Percentiles rank a stretch among this genome's conserved stretches.
These are phyloP conservation scores for Gremmenia infestans DNA, from an alignment of 2,329 filamentous ascomycete genomes.

Conservation along the genomic window DNA sequence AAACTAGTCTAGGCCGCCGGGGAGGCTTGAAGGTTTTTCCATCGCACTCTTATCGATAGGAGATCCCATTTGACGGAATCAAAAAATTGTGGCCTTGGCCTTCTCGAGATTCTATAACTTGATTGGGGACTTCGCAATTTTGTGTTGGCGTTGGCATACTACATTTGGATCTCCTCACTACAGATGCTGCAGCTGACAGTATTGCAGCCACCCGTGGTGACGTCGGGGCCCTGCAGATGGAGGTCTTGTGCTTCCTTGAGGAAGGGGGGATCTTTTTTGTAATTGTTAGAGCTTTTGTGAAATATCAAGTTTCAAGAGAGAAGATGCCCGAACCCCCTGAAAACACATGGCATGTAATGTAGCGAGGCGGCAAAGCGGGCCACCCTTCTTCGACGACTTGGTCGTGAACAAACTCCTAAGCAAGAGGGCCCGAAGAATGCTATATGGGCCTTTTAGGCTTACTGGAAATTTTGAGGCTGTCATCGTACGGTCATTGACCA, in stretches of 20 bases:
- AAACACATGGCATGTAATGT: background rate
- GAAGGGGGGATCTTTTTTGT: slow-evolving; percentile 1
- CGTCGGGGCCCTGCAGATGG: slow-evolving; percentile 26
- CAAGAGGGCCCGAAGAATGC: background rate
- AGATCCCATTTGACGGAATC: background rate
- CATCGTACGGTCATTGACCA: too few relatives aligned
- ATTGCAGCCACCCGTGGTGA: slow-evolving; percentile 23
- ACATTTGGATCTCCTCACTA: slow-evolving; percentile 1
- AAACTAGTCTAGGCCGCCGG: background rate
- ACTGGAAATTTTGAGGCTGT: too few relatives aligned
- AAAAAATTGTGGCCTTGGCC: background rate
- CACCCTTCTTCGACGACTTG: background rate
- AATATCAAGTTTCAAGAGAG: background rate
- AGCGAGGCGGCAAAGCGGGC: background rate
- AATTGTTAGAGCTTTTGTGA: background rate
- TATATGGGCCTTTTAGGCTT: too few relatives aligned
- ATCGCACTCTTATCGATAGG: slow-evolving; percentile 16
- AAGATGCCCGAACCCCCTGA: background rate
- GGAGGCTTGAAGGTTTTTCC: slow-evolving; percentile 2
- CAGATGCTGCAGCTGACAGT: slow-evolving; percentile 24
- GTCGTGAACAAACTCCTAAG: background rate
- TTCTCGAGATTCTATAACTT: background rate
- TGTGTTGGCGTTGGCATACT: background rate
- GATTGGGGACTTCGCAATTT: slow-evolving; percentile 6
- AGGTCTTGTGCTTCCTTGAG: background rate